phyloP scores from a whole-genome alignment of 768 basidiomycete species.

The Suillus americanus region DNA sequence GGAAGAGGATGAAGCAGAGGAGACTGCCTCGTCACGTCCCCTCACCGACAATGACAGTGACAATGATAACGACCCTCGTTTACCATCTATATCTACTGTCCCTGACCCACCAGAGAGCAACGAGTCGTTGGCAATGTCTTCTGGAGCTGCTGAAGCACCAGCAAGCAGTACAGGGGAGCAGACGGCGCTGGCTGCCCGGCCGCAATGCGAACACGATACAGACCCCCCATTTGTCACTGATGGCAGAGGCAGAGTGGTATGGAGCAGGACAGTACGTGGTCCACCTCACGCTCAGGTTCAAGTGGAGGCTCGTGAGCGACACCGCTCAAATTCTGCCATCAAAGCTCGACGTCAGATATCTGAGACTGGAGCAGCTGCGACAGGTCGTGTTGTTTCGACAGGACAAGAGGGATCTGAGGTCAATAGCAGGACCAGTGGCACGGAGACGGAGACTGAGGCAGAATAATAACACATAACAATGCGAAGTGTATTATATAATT shows the following conservation, averaged over 20 bases:
- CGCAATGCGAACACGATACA: constrained; percentile 31
- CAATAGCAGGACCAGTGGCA: constrained; percentile 19
- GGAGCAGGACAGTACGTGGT: constrained; percentile 31
- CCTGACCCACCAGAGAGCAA: constrained; percentile 5
- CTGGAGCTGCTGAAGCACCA: neutral
- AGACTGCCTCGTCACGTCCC: neutral
- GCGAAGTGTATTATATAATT: neutral
- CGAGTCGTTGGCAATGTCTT: neutral
- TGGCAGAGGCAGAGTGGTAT: constrained; percentile 61
- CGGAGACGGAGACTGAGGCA: constrained; percentile 14
- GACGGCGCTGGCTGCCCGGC: constrained; percentile 9
- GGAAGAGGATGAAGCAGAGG: constrained; percentile 17
- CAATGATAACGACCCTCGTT: constrained; percentile 1
- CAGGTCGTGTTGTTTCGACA: constrained; percentile 17
- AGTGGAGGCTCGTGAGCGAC: constrained; percentile 21
- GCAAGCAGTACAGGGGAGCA: neutral
- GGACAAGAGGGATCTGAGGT: constrained; percentile 20
- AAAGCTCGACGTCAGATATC: constrained; percentile 19
- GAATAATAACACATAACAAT: constrained; percentile 9
- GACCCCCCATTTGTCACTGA: constrained; percentile 63
- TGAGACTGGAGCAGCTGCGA: constrained; percentile 6
- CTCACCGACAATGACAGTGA: neutral
- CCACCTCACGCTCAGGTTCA: constrained; percentile 16
- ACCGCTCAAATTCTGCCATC: constrained; percentile 19
- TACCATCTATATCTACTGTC: constrained; percentile 1